These are phyloP conservation scores for Naganishia randhawae DNA, from an alignment of 768 basidiomycete genomes.

Conservation along the genomic window DNA sequence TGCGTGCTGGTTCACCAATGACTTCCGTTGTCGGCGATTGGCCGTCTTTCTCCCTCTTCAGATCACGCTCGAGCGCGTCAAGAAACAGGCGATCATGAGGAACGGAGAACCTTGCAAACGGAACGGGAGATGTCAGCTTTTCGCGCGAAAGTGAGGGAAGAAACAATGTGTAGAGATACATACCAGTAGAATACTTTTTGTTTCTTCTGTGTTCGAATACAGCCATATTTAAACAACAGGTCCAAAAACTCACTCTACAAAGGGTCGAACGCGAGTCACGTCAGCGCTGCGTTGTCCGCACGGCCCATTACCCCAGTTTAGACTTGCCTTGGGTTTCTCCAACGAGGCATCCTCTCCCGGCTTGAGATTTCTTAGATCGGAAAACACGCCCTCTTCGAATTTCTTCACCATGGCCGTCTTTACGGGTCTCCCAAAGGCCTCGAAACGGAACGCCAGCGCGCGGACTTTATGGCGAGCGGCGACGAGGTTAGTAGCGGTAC, in stretches of 20 bases:
- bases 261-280: too few relatives aligned
- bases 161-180: conserved; percentile 39
- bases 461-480: conserved; percentile 61
- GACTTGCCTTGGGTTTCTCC: conserved; percentile 87
- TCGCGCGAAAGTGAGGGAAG: too few relatives aligned
- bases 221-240: conserved; percentile 90
- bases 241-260: conserved; percentile 83
- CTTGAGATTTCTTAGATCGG: conserved; percentile 86
- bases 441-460: conserved; percentile 88
- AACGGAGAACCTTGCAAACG: conserved; percentile 74
- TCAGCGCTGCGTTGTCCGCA: neutral
- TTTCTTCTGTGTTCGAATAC: conserved; percentile 96
- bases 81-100: conserved; percentile 95
- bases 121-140: too few relatives aligned
- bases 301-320: neutral
- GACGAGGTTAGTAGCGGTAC: too few relatives aligned
- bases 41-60: conserved; percentile 91
- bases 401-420: conserved; percentile 75
- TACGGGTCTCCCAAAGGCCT: conserved; percentile 85
- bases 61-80: conserved; percentile 90
- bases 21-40: conserved; percentile 75
- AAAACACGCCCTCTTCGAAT: conserved; percentile 95
- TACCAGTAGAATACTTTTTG: conserved; percentile 99
- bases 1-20: conserved; percentile 75
- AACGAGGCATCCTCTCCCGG: conserved; percentile 86